A percentile compares a stretch with the other conserved stretches of the same genome.
These are phyloP conservation scores for Ogataea saltuana DNA, from an alignment of 805 yeast species.

Conservation along the genomic window DNA sequence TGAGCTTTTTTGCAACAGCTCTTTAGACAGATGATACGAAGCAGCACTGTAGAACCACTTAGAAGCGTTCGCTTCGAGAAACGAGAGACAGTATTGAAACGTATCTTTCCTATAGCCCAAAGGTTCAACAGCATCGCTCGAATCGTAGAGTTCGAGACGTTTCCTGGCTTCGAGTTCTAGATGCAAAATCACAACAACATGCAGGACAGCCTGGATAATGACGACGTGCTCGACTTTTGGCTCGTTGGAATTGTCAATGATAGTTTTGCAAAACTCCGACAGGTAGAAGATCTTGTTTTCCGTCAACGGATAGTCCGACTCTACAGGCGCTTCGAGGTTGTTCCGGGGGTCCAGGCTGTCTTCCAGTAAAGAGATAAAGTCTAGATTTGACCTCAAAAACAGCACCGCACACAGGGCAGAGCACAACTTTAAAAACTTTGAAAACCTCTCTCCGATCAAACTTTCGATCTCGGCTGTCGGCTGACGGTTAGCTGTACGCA, in stretches of 20 bases:
- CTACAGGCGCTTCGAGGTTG: conserved; percentile 3
- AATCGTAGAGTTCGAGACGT: conserved; percentile 10
- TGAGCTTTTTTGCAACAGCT: conserved; percentile 12
- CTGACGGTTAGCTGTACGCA: conserved; percentile 13
- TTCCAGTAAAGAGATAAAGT: conserved; percentile 30
- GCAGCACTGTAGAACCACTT: conserved; percentile 37
- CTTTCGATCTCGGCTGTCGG: neutral
- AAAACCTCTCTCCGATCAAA: conserved; percentile 18
- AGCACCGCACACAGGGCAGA: conserved; percentile 26
- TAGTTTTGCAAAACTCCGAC: conserved; percentile 18
- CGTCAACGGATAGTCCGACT: conserved; percentile 22
- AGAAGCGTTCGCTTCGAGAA: conserved; percentile 20
- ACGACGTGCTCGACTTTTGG: conserved; percentile 30
- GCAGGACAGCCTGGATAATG: conserved; percentile 31
- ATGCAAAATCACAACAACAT: conserved; percentile 31
- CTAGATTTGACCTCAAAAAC: conserved; percentile 32
- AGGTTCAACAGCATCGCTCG: conserved; percentile 10
- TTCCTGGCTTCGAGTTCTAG: conserved; percentile 29
- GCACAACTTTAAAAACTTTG: conserved; percentile 20
- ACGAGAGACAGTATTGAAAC: conserved; percentile 19
- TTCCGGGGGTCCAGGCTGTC: conserved; percentile 13
- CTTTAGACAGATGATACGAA: conserved; percentile 27
- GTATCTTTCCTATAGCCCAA: conserved; percentile 19
- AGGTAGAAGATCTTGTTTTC: conserved; percentile 22
- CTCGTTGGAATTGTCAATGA: conserved; percentile 16